Evolutionary conservation across 768 basidiomycete species (phyloP).

Genomic region (Candolleomyces efflorescens): DNA sequence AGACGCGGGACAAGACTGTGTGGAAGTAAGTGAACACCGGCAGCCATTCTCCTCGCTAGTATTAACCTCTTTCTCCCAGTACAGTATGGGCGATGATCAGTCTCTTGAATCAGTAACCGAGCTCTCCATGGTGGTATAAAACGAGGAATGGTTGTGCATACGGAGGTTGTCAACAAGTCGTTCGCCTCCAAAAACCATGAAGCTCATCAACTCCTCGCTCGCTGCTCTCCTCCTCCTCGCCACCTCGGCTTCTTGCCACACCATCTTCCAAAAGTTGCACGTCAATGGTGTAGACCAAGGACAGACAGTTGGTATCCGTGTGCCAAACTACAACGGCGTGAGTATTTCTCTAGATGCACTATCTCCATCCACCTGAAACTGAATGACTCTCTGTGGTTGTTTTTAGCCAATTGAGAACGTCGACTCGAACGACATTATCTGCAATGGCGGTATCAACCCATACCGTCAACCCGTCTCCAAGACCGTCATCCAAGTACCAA

Average conservation of each 20-base stretch:
- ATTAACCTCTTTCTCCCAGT: too few relatives aligned
- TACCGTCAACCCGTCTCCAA: constrained; percentile 44
- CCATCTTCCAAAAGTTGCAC: constrained; percentile 19
- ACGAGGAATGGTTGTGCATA: too few relatives aligned
- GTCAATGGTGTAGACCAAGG: constrained; percentile 46
- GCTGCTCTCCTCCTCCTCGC: not conserved
- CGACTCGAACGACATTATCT: constrained; percentile 50
- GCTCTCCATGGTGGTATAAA: too few relatives aligned
- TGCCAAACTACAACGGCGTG: constrained; percentile 32
- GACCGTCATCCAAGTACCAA: constrained; percentile 43
- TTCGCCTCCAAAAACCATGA: not conserved
- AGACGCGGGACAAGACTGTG: not conserved
- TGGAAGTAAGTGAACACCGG: constrained; percentile 6
- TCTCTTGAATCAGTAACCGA: too few relatives aligned
- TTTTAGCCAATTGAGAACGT: constrained; percentile 19
- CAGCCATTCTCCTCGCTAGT: constrained; percentile 4
- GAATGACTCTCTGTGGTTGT: too few relatives aligned
- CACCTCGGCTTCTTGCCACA: not conserved
- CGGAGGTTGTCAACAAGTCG: too few relatives aligned
- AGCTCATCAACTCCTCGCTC: not conserved
- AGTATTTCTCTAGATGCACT: constrained; percentile 1
- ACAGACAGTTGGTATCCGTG: constrained; percentile 38
- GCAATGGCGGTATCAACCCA: constrained; percentile 58
- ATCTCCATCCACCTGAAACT: too few relatives aligned
- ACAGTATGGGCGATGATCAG: too few relatives aligned